Evolutionary conservation across 148 eudicot species (phyloP).

Genomic region (Fallopia convolvulus): DNA sequence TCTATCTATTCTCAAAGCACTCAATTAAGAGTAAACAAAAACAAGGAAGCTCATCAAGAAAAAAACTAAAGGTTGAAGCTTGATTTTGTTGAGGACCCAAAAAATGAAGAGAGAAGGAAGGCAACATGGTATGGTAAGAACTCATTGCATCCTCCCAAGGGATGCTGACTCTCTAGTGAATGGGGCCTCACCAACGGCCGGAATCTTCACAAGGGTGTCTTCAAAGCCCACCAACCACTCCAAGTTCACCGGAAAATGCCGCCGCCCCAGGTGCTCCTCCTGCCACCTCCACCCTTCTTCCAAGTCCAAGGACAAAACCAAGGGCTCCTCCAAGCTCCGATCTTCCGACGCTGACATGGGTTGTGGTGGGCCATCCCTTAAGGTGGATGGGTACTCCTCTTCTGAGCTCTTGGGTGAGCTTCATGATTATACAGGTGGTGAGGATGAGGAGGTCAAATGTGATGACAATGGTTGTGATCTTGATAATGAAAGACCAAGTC

Average conservation of each 20-base stretch:
- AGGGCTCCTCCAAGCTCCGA: slow-evolving; percentile 2
- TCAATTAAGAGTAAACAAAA: background rate
- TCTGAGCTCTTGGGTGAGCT: slow-evolving; percentile 1
- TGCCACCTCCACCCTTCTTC: slow-evolving; percentile 13
- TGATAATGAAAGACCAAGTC: background rate
- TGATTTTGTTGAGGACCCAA: background rate
- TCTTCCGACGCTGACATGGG: background rate
- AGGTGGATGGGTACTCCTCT: slow-evolving; percentile 1
- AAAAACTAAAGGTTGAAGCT: background rate
- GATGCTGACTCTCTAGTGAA: background rate
- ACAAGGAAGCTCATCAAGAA: background rate
- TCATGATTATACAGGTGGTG: background rate
- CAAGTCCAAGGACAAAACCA: slow-evolving; percentile 11
- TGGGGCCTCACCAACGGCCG: background rate
- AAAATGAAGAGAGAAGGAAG: slow-evolving; percentile 12
- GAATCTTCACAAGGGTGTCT: background rate
- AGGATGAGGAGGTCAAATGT: background rate
- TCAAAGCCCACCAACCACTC: slow-evolving; percentile 16
- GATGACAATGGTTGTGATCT: slow-evolving; percentile 3
- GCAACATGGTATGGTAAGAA: slow-evolving; percentile 7
- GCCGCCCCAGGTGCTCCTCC: background rate
- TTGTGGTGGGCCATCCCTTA: background rate
- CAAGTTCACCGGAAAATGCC: slow-evolving; percentile 9
- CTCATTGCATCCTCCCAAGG: background rate
- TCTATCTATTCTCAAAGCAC: background rate